phyloP scores from a whole-genome alignment of 495 filamentous ascomycete species.

The Hypoxylon rickii region DNA sequence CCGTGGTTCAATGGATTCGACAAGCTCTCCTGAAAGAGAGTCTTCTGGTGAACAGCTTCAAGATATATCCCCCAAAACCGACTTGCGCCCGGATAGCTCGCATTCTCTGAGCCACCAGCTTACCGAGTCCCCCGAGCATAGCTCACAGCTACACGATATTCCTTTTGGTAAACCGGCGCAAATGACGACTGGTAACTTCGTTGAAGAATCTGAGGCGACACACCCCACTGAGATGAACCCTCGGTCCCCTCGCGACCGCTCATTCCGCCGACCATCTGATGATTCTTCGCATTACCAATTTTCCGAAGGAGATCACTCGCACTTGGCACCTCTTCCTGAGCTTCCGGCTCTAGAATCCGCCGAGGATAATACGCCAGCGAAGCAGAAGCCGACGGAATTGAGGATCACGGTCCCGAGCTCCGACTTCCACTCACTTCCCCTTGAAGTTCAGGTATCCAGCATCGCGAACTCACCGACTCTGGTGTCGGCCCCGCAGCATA shows the following conservation, averaged over 20 bases:
- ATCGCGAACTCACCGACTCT: slow-evolving; percentile 19
- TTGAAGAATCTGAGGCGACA: not conserved
- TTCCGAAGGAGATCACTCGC: slow-evolving; percentile 7
- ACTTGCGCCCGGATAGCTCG: slow-evolving; percentile 6
- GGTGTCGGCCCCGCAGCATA: not conserved
- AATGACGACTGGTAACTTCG: not conserved
- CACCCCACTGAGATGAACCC: not conserved
- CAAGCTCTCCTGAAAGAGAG: slow-evolving; percentile 28
- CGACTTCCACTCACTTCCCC: slow-evolving; percentile 41
- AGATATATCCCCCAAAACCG: slow-evolving; percentile 9
- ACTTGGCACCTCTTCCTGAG: slow-evolving; percentile 20
- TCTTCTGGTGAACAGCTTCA: slow-evolving; percentile 2
- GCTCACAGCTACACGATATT: slow-evolving; percentile 3
- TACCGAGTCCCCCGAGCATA: slow-evolving; percentile 7
- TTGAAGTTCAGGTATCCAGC: slow-evolving; percentile 27
- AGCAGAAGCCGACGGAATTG: slow-evolving; percentile 29
- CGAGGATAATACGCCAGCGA: slow-evolving; percentile 15
- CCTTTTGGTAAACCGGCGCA: not conserved
- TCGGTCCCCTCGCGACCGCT: not conserved
- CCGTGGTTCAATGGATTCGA: slow-evolving; percentile 15
- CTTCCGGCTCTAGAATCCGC: slow-evolving; percentile 2
- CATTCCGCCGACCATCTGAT: not conserved
- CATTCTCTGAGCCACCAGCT: not conserved
- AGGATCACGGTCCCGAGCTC: slow-evolving; percentile 38
- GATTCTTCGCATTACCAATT: slow-evolving; percentile 1